These are phyloP conservation scores for Phytophthora ramorum DNA, from an alignment of 352 stramenopile species.

Conservation along the genomic window DNA sequence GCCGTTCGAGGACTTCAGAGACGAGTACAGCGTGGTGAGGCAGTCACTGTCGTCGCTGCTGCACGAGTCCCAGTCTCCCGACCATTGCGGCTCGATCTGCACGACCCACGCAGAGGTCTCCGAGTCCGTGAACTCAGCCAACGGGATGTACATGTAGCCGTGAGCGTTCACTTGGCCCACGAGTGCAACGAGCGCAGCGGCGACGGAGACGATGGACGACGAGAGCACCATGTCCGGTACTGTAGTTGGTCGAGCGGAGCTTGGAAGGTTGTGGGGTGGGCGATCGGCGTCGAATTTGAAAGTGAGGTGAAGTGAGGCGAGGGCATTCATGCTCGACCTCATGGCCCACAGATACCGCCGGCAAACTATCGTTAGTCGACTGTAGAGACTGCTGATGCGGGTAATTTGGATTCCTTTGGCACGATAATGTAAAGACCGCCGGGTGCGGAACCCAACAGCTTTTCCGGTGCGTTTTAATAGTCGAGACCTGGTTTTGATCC, in stretches of 20 bases:
- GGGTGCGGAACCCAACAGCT: not conserved
- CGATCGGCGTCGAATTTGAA: not conserved
- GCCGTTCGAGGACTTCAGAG: conserved; percentile 32
- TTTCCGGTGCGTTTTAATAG: not conserved
- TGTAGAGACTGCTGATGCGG: not conserved
- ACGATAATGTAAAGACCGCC: not conserved
- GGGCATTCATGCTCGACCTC: not conserved
- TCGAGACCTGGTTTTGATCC: not conserved
- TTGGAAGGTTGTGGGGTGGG: not conserved
- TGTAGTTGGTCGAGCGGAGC: not conserved
- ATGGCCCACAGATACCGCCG: not conserved
- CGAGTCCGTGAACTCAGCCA: conserved; percentile 28
- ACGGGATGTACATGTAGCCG: conserved; percentile 38
- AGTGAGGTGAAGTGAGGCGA: not conserved
- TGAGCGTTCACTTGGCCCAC: conserved; percentile 27
- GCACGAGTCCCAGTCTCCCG: conserved; percentile 37
- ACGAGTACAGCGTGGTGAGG: conserved; percentile 35
- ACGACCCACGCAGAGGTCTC: conserved; percentile 33
- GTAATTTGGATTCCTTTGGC: not conserved
- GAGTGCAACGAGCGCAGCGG: conserved; percentile 7
- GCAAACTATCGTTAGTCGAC: not conserved
- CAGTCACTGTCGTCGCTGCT: conserved; percentile 25
- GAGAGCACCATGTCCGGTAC: conserved; percentile 28
- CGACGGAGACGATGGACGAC: conserved; percentile 1
- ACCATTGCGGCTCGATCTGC: conserved; percentile 39